Conservation (phyloP, 306 rosid genomes). For the Vachellia pachyceras region DNA sequence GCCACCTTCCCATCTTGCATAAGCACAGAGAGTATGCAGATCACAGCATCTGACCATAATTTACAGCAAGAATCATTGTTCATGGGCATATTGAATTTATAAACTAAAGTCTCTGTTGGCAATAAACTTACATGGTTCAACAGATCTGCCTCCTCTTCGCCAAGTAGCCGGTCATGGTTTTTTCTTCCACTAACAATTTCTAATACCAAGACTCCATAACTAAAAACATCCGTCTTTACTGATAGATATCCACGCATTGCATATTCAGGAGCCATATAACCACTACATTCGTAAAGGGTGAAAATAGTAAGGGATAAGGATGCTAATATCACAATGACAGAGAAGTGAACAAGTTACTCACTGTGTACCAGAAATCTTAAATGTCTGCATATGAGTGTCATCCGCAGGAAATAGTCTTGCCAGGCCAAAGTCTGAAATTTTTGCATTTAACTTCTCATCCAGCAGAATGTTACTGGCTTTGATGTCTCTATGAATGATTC, state of each 20-base stretch:
- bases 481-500: slow-evolving; percentile 74
- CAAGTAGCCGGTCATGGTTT: slow-evolving; percentile 49
- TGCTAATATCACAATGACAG: slow-evolving; percentile 11
- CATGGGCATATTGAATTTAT: background rate
- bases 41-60: background rate
- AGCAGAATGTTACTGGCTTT: slow-evolving; percentile 73
- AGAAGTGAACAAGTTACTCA: slow-evolving; percentile 45
- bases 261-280: slow-evolving; percentile 80
- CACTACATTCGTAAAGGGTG: slow-evolving; percentile 45
- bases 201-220: slow-evolving; percentile 65
- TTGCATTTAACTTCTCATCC: slow-evolving; percentile 66
- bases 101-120: background rate
- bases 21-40: background rate
- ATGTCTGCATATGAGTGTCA: slow-evolving; percentile 68
- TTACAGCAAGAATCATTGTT: background rate
- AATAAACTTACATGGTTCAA: slow-evolving; percentile 57
- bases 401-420: slow-evolving; percentile 82
- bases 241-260: slow-evolving; percentile 72
- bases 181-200: slow-evolving; percentile 75
- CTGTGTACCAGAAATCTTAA: slow-evolving; percentile 73
- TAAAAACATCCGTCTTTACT: slow-evolving; percentile 72
- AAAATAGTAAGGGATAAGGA: background rate
- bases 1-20: background rate
- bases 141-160: slow-evolving; percentile 60
- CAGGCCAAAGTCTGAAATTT: slow-evolving; percentile 71